phyloP scores from a whole-genome alignment of 1,139 yeast species.

The Pichia sp. region DNA sequence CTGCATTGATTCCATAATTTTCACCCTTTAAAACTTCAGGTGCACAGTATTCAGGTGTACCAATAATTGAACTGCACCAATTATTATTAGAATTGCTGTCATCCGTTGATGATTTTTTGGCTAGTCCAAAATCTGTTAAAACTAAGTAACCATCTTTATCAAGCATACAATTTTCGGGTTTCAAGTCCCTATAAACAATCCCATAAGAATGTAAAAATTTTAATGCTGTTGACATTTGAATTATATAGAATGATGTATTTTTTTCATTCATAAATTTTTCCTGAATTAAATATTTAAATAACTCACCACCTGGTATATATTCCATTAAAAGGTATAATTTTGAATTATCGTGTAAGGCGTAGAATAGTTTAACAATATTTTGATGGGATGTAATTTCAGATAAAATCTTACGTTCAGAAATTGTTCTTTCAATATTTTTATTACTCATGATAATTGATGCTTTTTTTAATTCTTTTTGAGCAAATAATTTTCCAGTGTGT shows the following conservation, averaged over 20 bases:
- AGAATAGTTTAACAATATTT: conserved; percentile 79
- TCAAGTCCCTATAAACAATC: conserved; percentile 84
- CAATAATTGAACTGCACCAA: conserved; percentile 68
- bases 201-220: conserved; percentile 76
- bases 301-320: conserved; percentile 90
- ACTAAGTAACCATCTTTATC: conserved; percentile 76
- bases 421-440: conserved; percentile 51
- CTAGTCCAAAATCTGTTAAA: conserved; percentile 86
- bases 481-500: conserved; percentile 63
- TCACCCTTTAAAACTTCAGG: conserved; percentile 86
- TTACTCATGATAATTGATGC: conserved; percentile 57
- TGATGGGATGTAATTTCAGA: conserved; percentile 68
- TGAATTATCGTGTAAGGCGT: conserved; percentile 81
- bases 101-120: conserved; percentile 45
- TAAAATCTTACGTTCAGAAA: conserved; percentile 65
- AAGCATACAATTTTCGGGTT: conserved; percentile 88
- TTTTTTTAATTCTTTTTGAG: conserved; percentile 83
- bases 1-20: conserved; percentile 81
- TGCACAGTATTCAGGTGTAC: conserved; percentile 95
- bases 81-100: conserved; percentile 29
- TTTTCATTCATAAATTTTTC: conserved; percentile 55
- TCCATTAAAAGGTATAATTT: conserved; percentile 77
- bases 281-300: conserved; percentile 70
- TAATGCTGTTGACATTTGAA: conserved; percentile 79
- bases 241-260: conserved; percentile 74